phyloP scores from a whole-genome alignment of 768 basidiomycete species.

The Lactarius hengduanensis region DNA sequence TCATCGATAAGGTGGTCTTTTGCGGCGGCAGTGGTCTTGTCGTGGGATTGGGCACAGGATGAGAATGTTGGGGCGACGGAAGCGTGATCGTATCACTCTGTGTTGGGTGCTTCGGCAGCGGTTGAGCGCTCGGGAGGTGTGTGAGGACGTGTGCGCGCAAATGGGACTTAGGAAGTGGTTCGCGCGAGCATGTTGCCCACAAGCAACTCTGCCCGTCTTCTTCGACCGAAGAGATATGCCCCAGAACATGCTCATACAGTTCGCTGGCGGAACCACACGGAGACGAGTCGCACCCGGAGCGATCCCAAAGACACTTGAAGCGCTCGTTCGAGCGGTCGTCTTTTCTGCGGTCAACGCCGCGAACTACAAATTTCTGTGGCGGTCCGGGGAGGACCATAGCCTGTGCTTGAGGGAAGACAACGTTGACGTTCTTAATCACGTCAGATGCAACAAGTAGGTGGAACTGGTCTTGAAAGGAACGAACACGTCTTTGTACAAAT shows the following conservation, averaged over 20 bases:
- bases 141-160: constrained; percentile 73
- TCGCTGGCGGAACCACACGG: constrained; percentile 55
- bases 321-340: constrained; percentile 55
- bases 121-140: constrained; percentile 64
- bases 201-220: constrained; percentile 52
- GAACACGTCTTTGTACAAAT: constrained; percentile 84
- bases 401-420: constrained; percentile 80
- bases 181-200: constrained; percentile 68
- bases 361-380: constrained; percentile 80
- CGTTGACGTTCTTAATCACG: constrained; percentile 89
- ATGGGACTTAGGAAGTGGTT: constrained; percentile 45
- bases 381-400: constrained; percentile 82
- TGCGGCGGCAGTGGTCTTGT: constrained; percentile 70
- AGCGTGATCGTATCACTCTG: constrained; percentile 75
- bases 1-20: constrained; percentile 56
- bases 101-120: constrained; percentile 56
- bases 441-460: constrained; percentile 82
- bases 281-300: constrained; percentile 49
- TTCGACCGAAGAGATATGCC: constrained; percentile 46
- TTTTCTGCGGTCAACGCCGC: constrained; percentile 74
- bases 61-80: constrained; percentile 51
- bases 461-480: constrained; percentile 52
- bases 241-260: constrained; percentile 70
- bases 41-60: constrained; percentile 64
- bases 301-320: constrained; percentile 79